Base-by-base conservation (phyloP, 306 rosid genomes). In the Cucurbita pepo region DNA sequence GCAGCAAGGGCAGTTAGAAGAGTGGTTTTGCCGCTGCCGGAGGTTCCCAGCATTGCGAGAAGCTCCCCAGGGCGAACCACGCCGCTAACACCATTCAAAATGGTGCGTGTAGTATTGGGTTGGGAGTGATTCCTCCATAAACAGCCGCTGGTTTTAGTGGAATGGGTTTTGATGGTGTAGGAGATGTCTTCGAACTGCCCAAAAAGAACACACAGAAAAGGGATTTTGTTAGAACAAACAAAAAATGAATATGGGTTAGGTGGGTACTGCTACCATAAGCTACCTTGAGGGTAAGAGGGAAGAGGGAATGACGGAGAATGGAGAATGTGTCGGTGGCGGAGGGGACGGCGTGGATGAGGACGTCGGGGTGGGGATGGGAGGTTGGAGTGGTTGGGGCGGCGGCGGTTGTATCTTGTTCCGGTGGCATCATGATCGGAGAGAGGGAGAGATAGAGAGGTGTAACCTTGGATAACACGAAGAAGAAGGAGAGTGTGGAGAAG, bases 101-200 rank as follows among this genome's bases (percentile, higher is more conserved):
- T 88, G 10, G 91, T 60, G 2, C 22, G 22, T 67, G 41, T 8
- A 78, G 3, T 44, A 79, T 81, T 12, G 58, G 56, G 56, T 16
- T 37, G 7, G 0, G 67, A 16, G 7, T 61, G n/a, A 3, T 8
- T 61, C 21, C 1, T 34, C 1, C 54, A 8, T 56, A 56, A 60
- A 36, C 47, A 61, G 7, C 47, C 1, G 5, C 25, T 37, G 34
- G 34, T 30, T 16, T 61, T 61, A 13, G 11, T 0, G 25, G 74
- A 85, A 1, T 38, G 75, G 10, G 16, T 21, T 72, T 85, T 85
- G 3, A 85, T 88, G 50, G 69, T 86, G 57, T 83, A 88, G 0
- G 81, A 80, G 38, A 90, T 85, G 9, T 90, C 86, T 40, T 83
- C 77, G 75, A 88, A 90, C 96, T 90, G 81, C 5, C 16, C 10